phyloP scores from a whole-genome alignment of 2,329 filamentous ascomycete genomes.

The Ophiostoma ulmi region DNA sequence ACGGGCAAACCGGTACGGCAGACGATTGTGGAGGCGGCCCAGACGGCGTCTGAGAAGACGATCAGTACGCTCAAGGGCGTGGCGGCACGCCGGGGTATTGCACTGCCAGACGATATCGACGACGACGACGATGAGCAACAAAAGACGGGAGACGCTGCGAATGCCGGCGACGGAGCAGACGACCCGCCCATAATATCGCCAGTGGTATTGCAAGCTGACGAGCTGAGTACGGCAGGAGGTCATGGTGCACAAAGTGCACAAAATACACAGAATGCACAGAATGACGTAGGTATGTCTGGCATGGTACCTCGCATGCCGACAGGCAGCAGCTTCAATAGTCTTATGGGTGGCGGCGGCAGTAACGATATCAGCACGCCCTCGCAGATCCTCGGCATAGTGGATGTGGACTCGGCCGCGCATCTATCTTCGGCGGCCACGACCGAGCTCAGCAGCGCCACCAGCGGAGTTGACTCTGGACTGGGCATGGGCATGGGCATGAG shows the following conservation, averaged over 20 bases:
- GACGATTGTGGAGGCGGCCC: conserved; percentile 20
- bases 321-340: not conserved
- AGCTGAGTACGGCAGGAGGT: not conserved
- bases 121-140: not conserved
- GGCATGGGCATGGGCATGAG: conserved; percentile 3
- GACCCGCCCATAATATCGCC: not conserved
- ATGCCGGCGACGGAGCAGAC: not conserved
- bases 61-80: conserved; percentile 11
- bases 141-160: not conserved
- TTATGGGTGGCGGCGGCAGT: not conserved
- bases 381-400: conserved; percentile 15
- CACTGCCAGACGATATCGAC: conserved; percentile 19
- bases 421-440: conserved; percentile 14
- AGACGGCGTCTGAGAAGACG: not conserved
- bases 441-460: conserved; percentile 10
- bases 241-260: not conserved
- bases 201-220: not conserved
- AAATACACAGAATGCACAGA: not conserved
- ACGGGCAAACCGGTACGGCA: conserved; percentile 19
- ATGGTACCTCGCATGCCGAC: not conserved
- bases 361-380: conserved; percentile 14
- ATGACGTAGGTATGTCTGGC: not conserved
- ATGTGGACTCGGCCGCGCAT: conserved; percentile 22
- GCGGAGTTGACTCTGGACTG: conserved; percentile 6
- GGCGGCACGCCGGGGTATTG: conserved; percentile 13